These are phyloP conservation scores for Stephania cephalantha DNA, from an alignment of 164 flowering plant genomes.

Conservation along the genomic window DNA sequence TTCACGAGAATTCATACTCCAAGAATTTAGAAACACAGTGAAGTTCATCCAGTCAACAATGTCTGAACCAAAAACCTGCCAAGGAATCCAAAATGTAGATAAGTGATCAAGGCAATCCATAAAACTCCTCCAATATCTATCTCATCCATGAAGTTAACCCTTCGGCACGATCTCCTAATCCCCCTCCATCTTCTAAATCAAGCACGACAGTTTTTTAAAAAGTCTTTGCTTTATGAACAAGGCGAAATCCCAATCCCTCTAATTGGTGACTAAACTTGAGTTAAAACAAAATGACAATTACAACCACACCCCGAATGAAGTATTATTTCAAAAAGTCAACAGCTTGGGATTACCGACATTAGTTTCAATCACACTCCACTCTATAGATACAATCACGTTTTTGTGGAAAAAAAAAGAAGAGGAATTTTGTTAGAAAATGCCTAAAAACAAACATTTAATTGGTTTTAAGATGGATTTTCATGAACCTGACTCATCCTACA, in stretches of 20 bases:
- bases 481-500: background rate
- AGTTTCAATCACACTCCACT: background rate
- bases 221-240: background rate
- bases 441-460: background rate
- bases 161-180: background rate
- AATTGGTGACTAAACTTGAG: background rate
- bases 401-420: too few relatives aligned
- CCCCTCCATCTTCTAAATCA: background rate
- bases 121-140: background rate
- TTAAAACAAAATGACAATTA: background rate
- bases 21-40: slow-evolving; percentile 73
- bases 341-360: background rate
- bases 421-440: background rate
- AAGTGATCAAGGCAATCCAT: background rate
- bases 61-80: slow-evolving; percentile 47
- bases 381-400: background rate
- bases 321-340: background rate
- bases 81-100: background rate
- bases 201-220: background rate
- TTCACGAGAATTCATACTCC: slow-evolving; percentile 50
- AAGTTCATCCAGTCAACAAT: slow-evolving; percentile 72
- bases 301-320: background rate
- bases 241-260: background rate
- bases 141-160: background rate
- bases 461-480: background rate